phyloP scores from a whole-genome alignment of 202 grass and related monocot species.

The Elaeis oleifera region DNA sequence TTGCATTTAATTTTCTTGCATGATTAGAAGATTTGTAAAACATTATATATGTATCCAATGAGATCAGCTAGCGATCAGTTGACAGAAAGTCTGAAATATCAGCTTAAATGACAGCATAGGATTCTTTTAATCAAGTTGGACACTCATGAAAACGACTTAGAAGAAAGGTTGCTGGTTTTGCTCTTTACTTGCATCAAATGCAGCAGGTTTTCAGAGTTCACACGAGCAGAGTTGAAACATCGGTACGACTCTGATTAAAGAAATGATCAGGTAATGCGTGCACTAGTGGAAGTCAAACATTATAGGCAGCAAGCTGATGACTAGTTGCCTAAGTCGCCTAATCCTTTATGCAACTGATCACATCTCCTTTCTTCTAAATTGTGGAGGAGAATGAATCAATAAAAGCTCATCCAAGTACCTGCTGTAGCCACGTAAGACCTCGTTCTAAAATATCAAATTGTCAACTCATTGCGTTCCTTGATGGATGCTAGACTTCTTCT shows the following conservation, averaged over 20 bases:
- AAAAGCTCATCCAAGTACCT: not conserved
- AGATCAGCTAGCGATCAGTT: not conserved
- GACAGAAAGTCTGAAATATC: not conserved
- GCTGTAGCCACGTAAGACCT: not conserved
- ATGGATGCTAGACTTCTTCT: not conserved
- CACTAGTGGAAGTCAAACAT: not conserved
- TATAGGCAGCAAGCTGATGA: not conserved
- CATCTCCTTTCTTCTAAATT: slow-evolving; percentile 1
- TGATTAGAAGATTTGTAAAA: no score
- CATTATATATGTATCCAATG: not conserved
- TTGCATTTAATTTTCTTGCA: no score
- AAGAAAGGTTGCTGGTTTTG: slow-evolving; percentile 1
- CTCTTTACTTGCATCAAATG: not conserved
- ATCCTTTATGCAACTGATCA: not conserved
- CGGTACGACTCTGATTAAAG: not conserved
- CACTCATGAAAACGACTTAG: not conserved
- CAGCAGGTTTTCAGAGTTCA: not conserved
- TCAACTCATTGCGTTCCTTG: not conserved
- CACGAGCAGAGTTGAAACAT: not conserved
- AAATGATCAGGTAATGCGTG: not conserved
- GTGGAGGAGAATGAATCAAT: slow-evolving; percentile 2
- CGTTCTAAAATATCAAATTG: not conserved
- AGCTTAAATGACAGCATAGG: not conserved
- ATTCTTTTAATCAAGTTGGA: not conserved
- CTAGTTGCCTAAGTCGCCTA: not conserved